Base-by-base conservation (phyloP, 805 yeast species). In the Scheffersomyces amazonensis region DNA sequence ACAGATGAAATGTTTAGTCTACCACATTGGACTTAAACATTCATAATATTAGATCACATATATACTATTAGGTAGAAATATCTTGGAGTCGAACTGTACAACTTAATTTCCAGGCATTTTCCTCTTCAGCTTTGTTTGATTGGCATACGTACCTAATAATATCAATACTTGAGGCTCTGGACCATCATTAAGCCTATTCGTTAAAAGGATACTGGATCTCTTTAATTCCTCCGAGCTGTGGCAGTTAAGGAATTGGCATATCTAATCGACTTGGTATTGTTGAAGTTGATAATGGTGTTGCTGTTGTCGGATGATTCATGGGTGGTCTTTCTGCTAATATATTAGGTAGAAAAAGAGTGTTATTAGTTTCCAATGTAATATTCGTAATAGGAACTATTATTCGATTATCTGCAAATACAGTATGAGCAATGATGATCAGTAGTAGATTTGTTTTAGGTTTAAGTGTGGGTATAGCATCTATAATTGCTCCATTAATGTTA, bases 401-500 rank as follows among this genome's bases (percentile, higher is more conserved):
- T 42, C 99, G 93, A 66, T 78, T 93, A 41, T 86, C 83, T 21
- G 80, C 97, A 7, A 76, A 78, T 38, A 69, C 81, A 3, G 82
- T 88, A 42, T 87, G 96, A 95, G 81, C 84, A 32, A n/a, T n/a
- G n/a, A 91, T 91, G 98, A 82, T 87, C 45, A 81, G 68, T 11
- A 98, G 98, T 31, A 76, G 98, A 58, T 83, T 93, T 48, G 71
- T 91, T 34, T 86, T 93, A 83, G 99, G 99, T 13, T 86, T 87
- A 62, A 98, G 96, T 51, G 97, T 91, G 19, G 99, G 99, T 50
- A 76, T 87, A 38, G 98, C 97, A 1, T 89, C 97, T 2, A 69
- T 91, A 37, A 83, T 88, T 40, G 88, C 98, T n/a, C 99, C 99
- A 1, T 71, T 91, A 40, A 90, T 89, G 72, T 85, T 91, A 44